Evolutionary conservation across 306 rosid genomes (phyloP).

Genomic region (Prunus mume): DNA sequence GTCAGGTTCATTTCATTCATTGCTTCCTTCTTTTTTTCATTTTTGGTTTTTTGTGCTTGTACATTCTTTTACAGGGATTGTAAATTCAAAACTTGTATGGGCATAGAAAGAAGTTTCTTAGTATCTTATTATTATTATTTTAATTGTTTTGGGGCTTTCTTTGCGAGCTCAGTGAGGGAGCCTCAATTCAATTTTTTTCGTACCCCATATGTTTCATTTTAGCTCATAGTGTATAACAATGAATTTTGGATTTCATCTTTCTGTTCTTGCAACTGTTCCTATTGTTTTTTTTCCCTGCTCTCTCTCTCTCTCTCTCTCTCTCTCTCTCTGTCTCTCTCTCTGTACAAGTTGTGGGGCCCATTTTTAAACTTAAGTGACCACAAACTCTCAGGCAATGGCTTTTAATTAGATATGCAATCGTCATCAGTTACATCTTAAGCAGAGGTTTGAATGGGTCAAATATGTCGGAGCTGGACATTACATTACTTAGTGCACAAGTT

Average conservation of each 20-base stretch:
- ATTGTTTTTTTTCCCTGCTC: neutral
- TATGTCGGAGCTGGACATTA: conserved; percentile 7
- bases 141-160: conserved; percentile 36
- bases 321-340: neutral
- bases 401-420: neutral
- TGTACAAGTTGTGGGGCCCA: neutral
- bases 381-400: neutral
- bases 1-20: conserved; percentile 46
- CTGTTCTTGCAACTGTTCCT: neutral
- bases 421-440: neutral
- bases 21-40: conserved; percentile 33
- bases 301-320: no score
- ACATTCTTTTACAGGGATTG: conserved; percentile 29
- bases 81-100: conserved; percentile 34
- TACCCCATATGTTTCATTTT: conserved; percentile 1
- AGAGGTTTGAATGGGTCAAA: conserved; percentile 15
- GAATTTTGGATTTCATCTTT: neutral
- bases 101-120: conserved; percentile 8
- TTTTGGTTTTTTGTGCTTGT: conserved; percentile 25
- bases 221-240: neutral
- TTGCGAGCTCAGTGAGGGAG: neutral
- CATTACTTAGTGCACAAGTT: conserved; percentile 10
- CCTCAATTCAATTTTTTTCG: conserved; percentile 29
- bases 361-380: neutral
- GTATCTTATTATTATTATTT: conserved; percentile 22